Evolutionary conservation across 1,284 basidiomycete species (phyloP), one percentile per base, ranked within the genome.

Genomic region (Salmacisia buchloeana): DNA sequence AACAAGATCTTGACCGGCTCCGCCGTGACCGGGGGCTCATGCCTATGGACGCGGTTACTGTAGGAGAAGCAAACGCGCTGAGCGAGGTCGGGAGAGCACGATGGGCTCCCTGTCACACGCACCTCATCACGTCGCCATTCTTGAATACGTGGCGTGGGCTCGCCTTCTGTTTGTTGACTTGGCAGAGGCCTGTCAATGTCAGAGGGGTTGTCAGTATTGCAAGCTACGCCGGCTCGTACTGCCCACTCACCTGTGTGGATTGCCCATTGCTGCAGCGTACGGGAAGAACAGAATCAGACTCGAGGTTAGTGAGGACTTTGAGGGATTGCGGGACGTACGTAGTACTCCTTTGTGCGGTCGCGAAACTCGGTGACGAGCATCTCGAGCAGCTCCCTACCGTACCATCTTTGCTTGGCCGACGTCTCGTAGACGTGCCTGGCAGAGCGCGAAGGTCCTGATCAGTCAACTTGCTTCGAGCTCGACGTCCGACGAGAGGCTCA

Each of bases 11-110:
- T 86, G 59, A 98, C 87, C 0, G 91, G 90, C 10, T 86, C 90
- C 5, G 90, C 88, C 1, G 92, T 90, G 2, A 98, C 89, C 0
- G 96, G 92, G 3, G 96, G 94, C 81, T 99, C 96, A 79, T 99
- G 96, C 18, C 92, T 84, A 81, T 97, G 94, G 1, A 94, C 92
- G 3, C 92, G 86, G 78, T 97, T 97, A 75, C 92, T 54, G 49
- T n/a, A 6, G 21, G 31, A 9, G 21, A 31, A n/a, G 49, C 13
- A 6, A n/a, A 15, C 18, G 35, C 25, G 18, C 10, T 12, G 33
- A 59, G 58, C 18, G 13, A 59, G 38, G 3, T 36, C 43, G 9
- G n/a, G 7, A 45, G 21, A 15, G 38, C 33, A 15, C 10, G 31
- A 7, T 33, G 6, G 18, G 10, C 15, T 66, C 56, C 41, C 6